A percentile compares a stretch with the other conserved stretches of the same genome.
Evolutionary conservation across 1,284 basidiomycete genomes (phyloP).

Genomic region (Tremellales sp.): DNA sequence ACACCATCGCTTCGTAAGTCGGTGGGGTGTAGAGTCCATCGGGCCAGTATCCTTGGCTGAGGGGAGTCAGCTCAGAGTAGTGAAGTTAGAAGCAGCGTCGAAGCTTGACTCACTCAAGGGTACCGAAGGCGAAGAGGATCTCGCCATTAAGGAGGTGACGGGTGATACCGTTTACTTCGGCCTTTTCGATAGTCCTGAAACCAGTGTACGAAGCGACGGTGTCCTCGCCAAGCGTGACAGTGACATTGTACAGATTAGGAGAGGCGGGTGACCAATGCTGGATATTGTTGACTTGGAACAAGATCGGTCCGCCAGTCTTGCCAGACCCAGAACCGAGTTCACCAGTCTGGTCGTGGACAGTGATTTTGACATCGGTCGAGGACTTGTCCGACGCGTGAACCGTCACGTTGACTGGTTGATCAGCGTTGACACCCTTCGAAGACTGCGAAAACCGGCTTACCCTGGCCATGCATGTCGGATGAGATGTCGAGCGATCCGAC

Average conservation of each 20-base stretch:
- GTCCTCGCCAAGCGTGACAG: conserved; percentile 14
- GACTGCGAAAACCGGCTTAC: conserved; percentile 2
- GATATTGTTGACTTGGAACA: conserved; percentile 10
- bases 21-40: conserved; percentile 23
- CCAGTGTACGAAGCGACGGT: conserved; percentile 11
- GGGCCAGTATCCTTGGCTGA: conserved; percentile 25
- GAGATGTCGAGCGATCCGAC: conserved; percentile 12
- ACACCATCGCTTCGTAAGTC: conserved; percentile 18
- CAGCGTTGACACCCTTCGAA: background rate
- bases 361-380: conserved; percentile 7
- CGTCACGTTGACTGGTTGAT: conserved; percentile 3
- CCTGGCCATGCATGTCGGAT: conserved; percentile 14
- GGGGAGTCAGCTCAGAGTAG: background rate
- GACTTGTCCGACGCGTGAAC: conserved; percentile 8
- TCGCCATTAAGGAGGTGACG: conserved; percentile 16
- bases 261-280: conserved; percentile 13
- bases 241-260: conserved; percentile 15
- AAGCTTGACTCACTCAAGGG: conserved; percentile 15
- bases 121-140: conserved; percentile 17
- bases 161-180: conserved; percentile 7
- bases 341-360: conserved; percentile 1
- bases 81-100: background rate
- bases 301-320: conserved; percentile 6
- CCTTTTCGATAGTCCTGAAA: conserved; percentile 11
- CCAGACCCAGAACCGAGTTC: conserved; percentile 4